phyloP scores from a whole-genome alignment of 1,284 basidiomycete genomes.

The Rhodotorula glutinis region DNA sequence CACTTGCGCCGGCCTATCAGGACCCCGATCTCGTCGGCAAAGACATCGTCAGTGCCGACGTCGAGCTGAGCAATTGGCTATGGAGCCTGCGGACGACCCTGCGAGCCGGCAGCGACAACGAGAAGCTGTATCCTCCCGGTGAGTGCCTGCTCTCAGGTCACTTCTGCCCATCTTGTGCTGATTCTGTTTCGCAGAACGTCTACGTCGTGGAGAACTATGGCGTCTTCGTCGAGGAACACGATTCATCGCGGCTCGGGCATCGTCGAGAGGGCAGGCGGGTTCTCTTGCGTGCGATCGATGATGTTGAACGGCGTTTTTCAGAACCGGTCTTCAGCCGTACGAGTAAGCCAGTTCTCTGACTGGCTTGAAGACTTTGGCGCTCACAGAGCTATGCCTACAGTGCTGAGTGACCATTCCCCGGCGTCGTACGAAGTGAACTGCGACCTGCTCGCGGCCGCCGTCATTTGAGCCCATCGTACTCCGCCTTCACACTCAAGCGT shows the following conservation, averaged over 20 bases:
- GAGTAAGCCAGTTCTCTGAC: slow-evolving; percentile 11
- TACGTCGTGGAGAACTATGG: slow-evolving; percentile 49
- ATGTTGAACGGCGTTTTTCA: slow-evolving; percentile 53
- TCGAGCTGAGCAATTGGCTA: slow-evolving; percentile 50
- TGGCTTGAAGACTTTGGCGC: no score
- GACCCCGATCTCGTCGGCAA: slow-evolving; percentile 42
- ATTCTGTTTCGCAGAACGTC: slow-evolving; percentile 17
- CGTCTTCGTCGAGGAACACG: slow-evolving; percentile 46
- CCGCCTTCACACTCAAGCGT: background rate
- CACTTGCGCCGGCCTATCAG: slow-evolving; percentile 39
- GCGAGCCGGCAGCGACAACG: slow-evolving; percentile 51
- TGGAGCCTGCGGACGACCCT: slow-evolving; percentile 51
- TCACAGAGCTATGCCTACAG: background rate
- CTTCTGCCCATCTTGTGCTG: background rate
- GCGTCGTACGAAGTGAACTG: slow-evolving; percentile 25
- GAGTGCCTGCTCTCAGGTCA: slow-evolving; percentile 39
- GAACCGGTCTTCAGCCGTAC: slow-evolving; percentile 50
- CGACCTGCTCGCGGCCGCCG: slow-evolving; percentile 30
- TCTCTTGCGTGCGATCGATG: slow-evolving; percentile 51
- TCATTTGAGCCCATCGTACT: no score
- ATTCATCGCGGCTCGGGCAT: slow-evolving; percentile 15
- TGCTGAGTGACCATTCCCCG: slow-evolving; percentile 38
- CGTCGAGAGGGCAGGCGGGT: slow-evolving; percentile 49
- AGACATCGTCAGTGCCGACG: slow-evolving; percentile 29
- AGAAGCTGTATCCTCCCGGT: slow-evolving; percentile 52